Conservation (phyloP, 176 grass and related monocot genomes). For the Secale cereale region DNA sequence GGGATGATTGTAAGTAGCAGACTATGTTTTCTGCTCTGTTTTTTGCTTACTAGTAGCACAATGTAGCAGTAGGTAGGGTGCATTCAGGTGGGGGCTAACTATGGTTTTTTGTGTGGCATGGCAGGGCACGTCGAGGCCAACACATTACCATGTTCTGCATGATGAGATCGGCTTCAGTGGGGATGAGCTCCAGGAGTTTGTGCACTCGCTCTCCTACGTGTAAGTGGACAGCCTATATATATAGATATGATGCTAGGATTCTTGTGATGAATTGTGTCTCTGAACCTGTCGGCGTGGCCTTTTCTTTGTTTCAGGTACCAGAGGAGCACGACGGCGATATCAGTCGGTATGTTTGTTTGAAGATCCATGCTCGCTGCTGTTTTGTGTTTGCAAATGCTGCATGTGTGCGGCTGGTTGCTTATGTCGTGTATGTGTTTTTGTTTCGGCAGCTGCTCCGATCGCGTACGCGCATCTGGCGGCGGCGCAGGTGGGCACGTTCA, state of each 20-base stretch:
- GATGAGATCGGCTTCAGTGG: conserved; percentile 77
- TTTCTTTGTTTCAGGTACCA: conserved; percentile 59
- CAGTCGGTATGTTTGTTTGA: conserved; percentile 51
- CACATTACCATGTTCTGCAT: conserved; percentile 83
- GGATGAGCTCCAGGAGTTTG: conserved; percentile 85
- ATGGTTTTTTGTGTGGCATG: background rate
- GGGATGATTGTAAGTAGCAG: conserved; percentile 68
- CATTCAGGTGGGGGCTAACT: background rate
- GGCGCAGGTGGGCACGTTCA: conserved; percentile 68
- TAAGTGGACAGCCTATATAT: conserved; percentile 31
- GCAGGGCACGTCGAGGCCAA: conserved; percentile 83
- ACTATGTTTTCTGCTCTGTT: background rate
- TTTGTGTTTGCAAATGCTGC: too few species aligned
- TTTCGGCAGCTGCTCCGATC: conserved; percentile 70
- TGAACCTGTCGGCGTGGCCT: background rate
- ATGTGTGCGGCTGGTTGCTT: too few species aligned
- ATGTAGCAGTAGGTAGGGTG: background rate
- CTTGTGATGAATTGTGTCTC: background rate
- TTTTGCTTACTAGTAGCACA: background rate
- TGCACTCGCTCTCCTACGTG: conserved; percentile 92
- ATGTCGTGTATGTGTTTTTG: too few species aligned
- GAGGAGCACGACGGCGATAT: conserved; percentile 87
- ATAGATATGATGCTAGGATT: background rate
- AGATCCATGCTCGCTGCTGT: too few species aligned
- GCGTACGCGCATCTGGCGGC: conserved; percentile 80